These are phyloP conservation scores for Geoglossum glabrum DNA, from an alignment of 495 filamentous ascomycete species.

Conservation along the genomic window DNA sequence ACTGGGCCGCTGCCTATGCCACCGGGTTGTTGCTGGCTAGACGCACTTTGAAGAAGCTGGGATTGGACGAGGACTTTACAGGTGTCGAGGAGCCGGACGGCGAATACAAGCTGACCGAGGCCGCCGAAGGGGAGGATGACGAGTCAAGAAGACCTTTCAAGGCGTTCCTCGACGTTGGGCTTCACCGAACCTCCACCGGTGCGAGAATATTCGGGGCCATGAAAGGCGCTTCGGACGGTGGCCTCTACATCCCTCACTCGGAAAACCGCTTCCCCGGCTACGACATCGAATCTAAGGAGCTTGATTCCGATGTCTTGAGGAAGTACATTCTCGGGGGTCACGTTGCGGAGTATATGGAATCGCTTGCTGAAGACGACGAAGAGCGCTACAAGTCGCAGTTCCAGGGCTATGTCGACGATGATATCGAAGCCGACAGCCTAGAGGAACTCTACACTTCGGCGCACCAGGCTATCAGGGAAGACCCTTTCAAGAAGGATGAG, in stretches of 20 bases:
- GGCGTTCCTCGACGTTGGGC: constrained; percentile 92
- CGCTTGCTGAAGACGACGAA: constrained; percentile 97
- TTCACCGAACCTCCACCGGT: constrained; percentile 90
- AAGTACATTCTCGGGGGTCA: constrained; percentile 99
- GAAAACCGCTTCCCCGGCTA: constrained; percentile 98
- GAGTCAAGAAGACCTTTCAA: constrained; percentile 92
- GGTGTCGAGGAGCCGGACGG: constrained; percentile 92
- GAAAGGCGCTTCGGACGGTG: constrained; percentile 98
- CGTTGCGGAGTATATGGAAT: constrained; percentile 99
- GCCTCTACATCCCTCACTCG: constrained; percentile 91
- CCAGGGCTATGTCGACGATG: constrained; percentile 88
- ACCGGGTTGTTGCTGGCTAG: constrained; percentile 93
- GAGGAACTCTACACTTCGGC: constrained; percentile 94
- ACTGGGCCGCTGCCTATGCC: constrained; percentile 96
- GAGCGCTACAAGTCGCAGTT: constrained; percentile 98
- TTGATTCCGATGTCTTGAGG: constrained; percentile 87
- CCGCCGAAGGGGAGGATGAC: constrained; percentile 59
- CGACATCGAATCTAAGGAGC: constrained; percentile 90
- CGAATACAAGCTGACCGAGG: constrained; percentile 86
- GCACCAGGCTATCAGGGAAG: constrained; percentile 91
- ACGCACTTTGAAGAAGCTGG: constrained; percentile 90
- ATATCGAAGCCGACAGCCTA: constrained; percentile 85
- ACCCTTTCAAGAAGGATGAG: constrained; percentile 89
- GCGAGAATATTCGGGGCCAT: constrained; percentile 97
- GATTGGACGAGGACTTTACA: constrained; percentile 69